Conservation (phyloP, 306 rosid species). For the Cicer bijugum region DNA sequence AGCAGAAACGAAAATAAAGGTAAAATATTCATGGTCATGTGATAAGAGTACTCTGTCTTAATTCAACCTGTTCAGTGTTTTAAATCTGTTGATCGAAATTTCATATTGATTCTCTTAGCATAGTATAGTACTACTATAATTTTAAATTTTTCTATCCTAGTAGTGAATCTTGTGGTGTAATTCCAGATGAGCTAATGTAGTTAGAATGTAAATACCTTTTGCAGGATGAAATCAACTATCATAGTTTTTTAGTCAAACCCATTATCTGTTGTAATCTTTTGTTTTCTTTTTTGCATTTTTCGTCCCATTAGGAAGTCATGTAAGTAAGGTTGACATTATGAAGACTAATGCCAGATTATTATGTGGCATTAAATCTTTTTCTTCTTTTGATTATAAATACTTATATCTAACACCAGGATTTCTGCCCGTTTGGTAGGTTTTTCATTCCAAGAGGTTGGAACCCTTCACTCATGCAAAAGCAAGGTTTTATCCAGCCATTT, state of each 20-base stretch:
- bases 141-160: neutral
- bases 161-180: slow-evolving; percentile 3
- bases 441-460: slow-evolving; percentile 55
- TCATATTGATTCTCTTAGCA: slow-evolving; percentile 15
- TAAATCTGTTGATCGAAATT: neutral
- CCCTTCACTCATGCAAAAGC: slow-evolving; percentile 54
- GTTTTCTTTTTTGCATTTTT: neutral
- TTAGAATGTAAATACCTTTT: neutral
- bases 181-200: slow-evolving; percentile 15
- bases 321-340: slow-evolving; percentile 1
- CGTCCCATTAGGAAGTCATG: slow-evolving; percentile 2
- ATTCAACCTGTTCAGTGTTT: neutral
- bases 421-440: slow-evolving; percentile 47
- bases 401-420: slow-evolving; percentile 36
- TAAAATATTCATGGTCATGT: slow-evolving; percentile 32
- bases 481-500: slow-evolving; percentile 68
- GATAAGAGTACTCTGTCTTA: neutral
- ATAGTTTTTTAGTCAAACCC: neutral
- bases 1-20: slow-evolving; percentile 46
- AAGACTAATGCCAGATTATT: slow-evolving; percentile 21
- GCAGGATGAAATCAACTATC: slow-evolving; percentile 5
- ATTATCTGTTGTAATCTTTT: slow-evolving; percentile 1
- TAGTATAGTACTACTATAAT: neutral
- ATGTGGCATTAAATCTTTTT: slow-evolving; percentile 9
- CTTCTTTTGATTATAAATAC: neutral